phyloP scores from a whole-genome alignment of 805 yeast genomes.

The Jamesozyma jinghongensis region DNA sequence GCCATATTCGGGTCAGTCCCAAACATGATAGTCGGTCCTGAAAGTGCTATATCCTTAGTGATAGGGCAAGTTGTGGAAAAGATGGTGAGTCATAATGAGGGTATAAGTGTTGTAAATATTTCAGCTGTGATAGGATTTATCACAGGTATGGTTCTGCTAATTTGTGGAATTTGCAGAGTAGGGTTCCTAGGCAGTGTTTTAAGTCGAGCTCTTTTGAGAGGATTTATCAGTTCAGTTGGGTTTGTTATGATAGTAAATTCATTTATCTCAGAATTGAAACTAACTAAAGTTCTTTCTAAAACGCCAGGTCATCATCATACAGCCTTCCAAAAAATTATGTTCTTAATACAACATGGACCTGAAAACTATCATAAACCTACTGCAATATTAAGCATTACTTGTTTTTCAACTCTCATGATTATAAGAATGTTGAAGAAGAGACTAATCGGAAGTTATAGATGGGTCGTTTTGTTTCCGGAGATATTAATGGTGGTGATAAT shows the following conservation, averaged over 20 bases:
- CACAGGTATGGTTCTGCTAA: slow-evolving; percentile 63
- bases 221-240: slow-evolving; percentile 82
- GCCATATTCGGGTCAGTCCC: slow-evolving; percentile 79
- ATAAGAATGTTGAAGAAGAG: slow-evolving; percentile 37
- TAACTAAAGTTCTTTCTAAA: slow-evolving; percentile 38
- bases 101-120: slow-evolving; percentile 42
- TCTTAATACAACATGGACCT: slow-evolving; percentile 41
- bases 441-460: slow-evolving; percentile 29
- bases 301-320: slow-evolving; percentile 53
- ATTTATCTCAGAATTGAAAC: slow-evolving; percentile 60
- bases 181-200: slow-evolving; percentile 80
- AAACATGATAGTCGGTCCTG: slow-evolving; percentile 85
- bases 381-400: slow-evolving; percentile 44
- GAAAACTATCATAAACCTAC: slow-evolving; percentile 49
- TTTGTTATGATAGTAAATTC: slow-evolving; percentile 75
- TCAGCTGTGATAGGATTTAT: slow-evolving; percentile 62
- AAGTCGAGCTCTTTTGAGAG: slow-evolving; percentile 67
- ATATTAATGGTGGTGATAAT: slow-evolving; percentile 65
- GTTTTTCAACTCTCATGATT: slow-evolving; percentile 39
- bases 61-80: slow-evolving; percentile 71
- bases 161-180: slow-evolving; percentile 70
- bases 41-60: slow-evolving; percentile 76
- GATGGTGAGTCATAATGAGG: slow-evolving; percentile 36
- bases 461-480: slow-evolving; percentile 69
- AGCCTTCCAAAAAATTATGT: slow-evolving; percentile 58